Conservation (phyloP, 2,329 filamentous ascomycete species). For the Esteya vermicola region DNA sequence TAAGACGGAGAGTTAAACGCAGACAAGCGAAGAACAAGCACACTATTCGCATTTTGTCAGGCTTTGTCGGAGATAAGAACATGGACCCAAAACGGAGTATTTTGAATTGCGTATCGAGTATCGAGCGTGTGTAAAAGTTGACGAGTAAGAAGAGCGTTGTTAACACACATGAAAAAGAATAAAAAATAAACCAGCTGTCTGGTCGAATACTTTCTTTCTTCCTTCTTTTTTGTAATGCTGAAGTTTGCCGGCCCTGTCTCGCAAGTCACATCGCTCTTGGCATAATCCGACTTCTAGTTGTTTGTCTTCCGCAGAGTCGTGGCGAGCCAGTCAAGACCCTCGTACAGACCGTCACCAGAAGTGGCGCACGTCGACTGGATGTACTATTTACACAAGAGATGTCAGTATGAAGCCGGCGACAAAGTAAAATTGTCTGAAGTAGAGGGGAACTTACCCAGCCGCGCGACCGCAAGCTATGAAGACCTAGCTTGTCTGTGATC, state of each 20-base stretch:
- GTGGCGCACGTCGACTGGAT: conserved; percentile 99
- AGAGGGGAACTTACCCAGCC: conserved; percentile 76
- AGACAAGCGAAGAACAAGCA: not conserved
- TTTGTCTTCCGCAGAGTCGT: conserved; percentile 67
- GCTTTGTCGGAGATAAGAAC: not conserved
- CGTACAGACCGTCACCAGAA: conserved; percentile 97
- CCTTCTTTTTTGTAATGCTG: too few species aligned
- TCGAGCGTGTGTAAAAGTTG: too few species aligned
- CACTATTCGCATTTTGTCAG: not conserved
- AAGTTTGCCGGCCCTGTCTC: too few species aligned
- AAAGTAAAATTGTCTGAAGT: too few species aligned
- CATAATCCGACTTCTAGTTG: conserved; percentile 17
- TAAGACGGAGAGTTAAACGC: too few species aligned
- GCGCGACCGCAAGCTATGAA: conserved; percentile 96
- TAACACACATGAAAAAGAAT: too few species aligned
- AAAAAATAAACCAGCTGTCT: too few species aligned
- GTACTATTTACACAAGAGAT: conserved; percentile 47
- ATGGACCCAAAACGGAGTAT: not conserved
- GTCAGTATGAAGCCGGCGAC: not conserved
- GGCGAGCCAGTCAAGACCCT: conserved; percentile 91
- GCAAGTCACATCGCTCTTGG: not conserved
- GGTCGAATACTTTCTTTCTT: too few species aligned
- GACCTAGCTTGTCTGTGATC: conserved; percentile 99
- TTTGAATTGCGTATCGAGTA: too few species aligned
- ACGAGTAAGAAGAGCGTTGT: too few species aligned